These are phyloP conservation scores for Cladosporium velox DNA, from an alignment of 2,329 filamentous ascomycete species.

Conservation along the genomic window DNA sequence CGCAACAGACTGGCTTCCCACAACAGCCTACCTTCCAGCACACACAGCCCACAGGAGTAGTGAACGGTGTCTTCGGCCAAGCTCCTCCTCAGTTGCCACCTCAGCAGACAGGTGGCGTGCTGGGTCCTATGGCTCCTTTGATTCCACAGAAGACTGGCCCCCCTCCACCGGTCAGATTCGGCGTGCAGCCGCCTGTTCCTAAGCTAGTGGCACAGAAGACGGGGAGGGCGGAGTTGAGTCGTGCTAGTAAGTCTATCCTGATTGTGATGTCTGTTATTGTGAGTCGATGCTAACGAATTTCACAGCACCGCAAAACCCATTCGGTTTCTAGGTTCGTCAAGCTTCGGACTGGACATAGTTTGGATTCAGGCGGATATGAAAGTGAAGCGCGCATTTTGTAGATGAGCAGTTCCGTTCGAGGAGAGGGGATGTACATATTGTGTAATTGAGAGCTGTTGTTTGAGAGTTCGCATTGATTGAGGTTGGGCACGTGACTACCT, in stretches of 20 bases:
- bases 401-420: neutral
- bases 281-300: constrained; percentile 24
- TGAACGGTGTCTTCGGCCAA: constrained; percentile 51
- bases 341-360: neutral
- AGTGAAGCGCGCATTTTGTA: neutral
- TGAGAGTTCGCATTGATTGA: neutral
- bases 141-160: constrained; percentile 81
- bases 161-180: constrained; percentile 84
- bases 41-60: constrained; percentile 40
- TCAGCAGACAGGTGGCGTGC: constrained; percentile 52
- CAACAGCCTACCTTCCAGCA: constrained; percentile 47
- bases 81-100: constrained; percentile 56
- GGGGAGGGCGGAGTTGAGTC: constrained; percentile 84
- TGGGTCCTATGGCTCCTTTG: constrained; percentile 56
- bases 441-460: constrained; percentile 15
- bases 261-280: constrained; percentile 18
- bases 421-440: constrained; percentile 14
- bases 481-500: neutral
- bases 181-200: constrained; percentile 70
- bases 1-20: constrained; percentile 46
- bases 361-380: neutral
- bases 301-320: constrained; percentile 68
- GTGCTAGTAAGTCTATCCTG: constrained; percentile 79
- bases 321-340: constrained; percentile 57
- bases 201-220: constrained; percentile 84